phyloP scores from a whole-genome alignment of 2,329 filamentous ascomycete species.

The Fusarium praegraminearum region DNA sequence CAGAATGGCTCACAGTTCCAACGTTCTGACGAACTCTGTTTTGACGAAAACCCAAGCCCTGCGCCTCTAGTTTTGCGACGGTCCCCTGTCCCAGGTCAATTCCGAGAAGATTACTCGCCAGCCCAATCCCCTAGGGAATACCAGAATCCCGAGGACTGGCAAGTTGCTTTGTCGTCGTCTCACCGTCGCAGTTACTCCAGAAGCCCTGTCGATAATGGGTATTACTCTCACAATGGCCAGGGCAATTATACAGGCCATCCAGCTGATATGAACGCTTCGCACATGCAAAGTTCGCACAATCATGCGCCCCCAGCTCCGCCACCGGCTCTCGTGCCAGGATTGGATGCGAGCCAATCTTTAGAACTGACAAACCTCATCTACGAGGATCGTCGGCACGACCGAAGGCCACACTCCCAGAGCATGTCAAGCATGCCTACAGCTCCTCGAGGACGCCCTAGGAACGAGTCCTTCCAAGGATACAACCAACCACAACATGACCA shows the following conservation, averaged over 20 bases:
- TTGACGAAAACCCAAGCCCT: constrained; percentile 56
- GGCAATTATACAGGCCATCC: constrained; percentile 50
- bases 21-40: constrained; percentile 55
- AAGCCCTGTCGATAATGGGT: constrained; percentile 48
- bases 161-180: constrained; percentile 50
- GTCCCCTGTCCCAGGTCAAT: constrained; percentile 45
- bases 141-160: constrained; percentile 44
- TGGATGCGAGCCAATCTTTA: constrained; percentile 67
- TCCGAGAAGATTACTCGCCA: constrained; percentile 43
- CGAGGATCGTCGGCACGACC: constrained; percentile 63
- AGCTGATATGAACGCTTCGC: constrained; percentile 54
- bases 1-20: constrained; percentile 43
- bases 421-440: constrained; percentile 56
- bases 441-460: constrained; percentile 55
- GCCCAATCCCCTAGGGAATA: constrained; percentile 39
- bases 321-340: constrained; percentile 69
- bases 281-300: constrained; percentile 49
- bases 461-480: constrained; percentile 46
- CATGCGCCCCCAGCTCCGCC: constrained; percentile 64
- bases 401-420: constrained; percentile 58
- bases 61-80: constrained; percentile 60
- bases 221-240: constrained; percentile 50
- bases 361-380: constrained; percentile 70
- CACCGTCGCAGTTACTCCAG: constrained; percentile 53
- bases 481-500: constrained; percentile 42